These are phyloP conservation scores for Magnolia kwangsiensis DNA, from an alignment of 164 flowering plant species.

Conservation along the genomic window DNA sequence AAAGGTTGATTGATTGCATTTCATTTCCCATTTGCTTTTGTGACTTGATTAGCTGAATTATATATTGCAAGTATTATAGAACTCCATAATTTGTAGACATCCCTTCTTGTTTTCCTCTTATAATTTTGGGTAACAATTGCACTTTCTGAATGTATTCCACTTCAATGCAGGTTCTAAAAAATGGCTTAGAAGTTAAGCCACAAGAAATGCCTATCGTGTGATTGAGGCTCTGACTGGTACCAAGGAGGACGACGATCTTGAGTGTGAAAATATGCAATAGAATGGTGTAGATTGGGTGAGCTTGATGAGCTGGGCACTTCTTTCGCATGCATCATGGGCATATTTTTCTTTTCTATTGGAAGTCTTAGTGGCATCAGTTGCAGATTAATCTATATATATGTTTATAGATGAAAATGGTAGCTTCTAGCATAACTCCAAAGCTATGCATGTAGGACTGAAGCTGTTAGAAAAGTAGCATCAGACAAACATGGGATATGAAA, in stretches of 20 bases:
- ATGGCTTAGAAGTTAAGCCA: constrained; percentile 91
- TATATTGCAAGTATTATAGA: too few relatives aligned
- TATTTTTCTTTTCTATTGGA: background rate
- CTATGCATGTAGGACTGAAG: background rate
- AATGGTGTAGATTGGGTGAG: constrained; percentile 72
- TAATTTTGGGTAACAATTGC: too few relatives aligned
- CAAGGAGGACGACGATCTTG: constrained; percentile 83
- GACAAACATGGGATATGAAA: too few relatives aligned
- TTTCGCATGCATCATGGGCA: background rate
- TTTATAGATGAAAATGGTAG: background rate
- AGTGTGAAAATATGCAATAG: constrained; percentile 67
- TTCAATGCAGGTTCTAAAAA: constrained; percentile 67
- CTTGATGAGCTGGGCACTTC: background rate
- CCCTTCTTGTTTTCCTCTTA: too few relatives aligned
- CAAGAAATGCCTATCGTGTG: constrained; percentile 97
- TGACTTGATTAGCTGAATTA: too few relatives aligned
- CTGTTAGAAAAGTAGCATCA: background rate
- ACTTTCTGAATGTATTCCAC: background rate
- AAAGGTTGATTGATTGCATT: background rate
- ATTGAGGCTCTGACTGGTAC: constrained; percentile 87
- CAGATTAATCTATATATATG: background rate
- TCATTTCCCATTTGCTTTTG: background rate
- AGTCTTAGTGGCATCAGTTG: background rate
- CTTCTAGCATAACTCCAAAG: background rate
- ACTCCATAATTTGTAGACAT: too few relatives aligned